Base-by-base conservation (phyloP, 164 flowering plant species). In the Warburgia ugandensis region DNA sequence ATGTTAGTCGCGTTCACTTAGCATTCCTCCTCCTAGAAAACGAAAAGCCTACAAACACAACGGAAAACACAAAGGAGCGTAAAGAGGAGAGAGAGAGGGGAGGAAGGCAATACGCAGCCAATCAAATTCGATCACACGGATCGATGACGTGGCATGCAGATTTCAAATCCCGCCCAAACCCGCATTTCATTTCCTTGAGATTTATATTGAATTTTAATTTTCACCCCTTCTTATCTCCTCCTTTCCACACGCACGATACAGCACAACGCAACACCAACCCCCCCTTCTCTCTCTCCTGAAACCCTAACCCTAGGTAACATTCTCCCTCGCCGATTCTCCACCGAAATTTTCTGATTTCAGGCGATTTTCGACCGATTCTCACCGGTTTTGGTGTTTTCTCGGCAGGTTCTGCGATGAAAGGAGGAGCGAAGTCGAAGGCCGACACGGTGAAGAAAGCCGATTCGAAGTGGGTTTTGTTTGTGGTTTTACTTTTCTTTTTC, bases 401-500 rank as follows among this genome's bases (percentile, higher is more conserved):
- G 22, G 51, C 73, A 80, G 82, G 64, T 26, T 48, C 25, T 32
- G 48, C 58, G 22, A 69, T 65, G 73, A 69, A 69, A 41, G 70
- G n/a, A n/a, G n/a, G 59, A 38, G 65, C 33, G 23, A 69, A 55
- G 45, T 55, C 70, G n/a, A 69, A 70, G 66, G 52, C 66, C 20
- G 55, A 57, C 0, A 52, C 59, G 39, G 5, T 31, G 27, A 69
- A 52, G 17, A 68, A 62, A 20, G 26, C 62, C 6, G 73, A 65
- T 20, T 43, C 19, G 65, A 75, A 54, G 81, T 80, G 32, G 63
- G 76, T 67, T 54, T n/a, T n/a, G n/a, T n/a, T 48, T n/a, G n/a
- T n/a, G n/a, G n/a, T n/a, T n/a, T n/a, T n/a, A 22, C 1, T 16
- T 42, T 36, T 25, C 14, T 4, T 52, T 36, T 48, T 29, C 12